phyloP scores from a whole-genome alignment of 768 basidiomycete species.

The Russula griseocarnosa region DNA sequence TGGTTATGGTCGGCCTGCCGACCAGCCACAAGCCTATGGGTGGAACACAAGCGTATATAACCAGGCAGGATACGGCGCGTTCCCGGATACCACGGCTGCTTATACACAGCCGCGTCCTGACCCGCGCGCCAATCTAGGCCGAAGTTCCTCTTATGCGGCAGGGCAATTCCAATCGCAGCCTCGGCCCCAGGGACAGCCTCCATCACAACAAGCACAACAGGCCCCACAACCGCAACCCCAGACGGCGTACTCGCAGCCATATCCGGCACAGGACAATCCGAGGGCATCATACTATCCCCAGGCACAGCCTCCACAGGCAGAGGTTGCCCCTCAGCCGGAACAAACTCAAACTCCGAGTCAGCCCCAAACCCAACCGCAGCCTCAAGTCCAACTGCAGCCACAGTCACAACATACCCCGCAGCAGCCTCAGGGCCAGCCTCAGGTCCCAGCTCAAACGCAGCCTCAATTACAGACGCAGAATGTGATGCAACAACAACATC shows the following conservation, averaged over 20 bases:
- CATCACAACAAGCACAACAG: conserved; percentile 30
- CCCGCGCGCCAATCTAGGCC: conserved; percentile 1
- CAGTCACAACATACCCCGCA: conserved; percentile 10
- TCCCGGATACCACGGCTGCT: conserved; percentile 34
- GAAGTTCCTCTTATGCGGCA: conserved; percentile 6
- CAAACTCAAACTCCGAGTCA: conserved; percentile 28
- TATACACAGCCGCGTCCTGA: conserved; percentile 33
- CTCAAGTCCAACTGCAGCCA: conserved; percentile 27
- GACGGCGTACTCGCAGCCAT: conserved; percentile 30
- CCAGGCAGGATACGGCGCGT: conserved; percentile 43
- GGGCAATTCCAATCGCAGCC: conserved; percentile 24
- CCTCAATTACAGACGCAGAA: conserved; percentile 31
- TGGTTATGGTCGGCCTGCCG: conserved; percentile 34
- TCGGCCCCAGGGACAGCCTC: conserved; percentile 35
- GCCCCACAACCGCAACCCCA: conserved; percentile 32
- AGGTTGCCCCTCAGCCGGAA: conserved; percentile 12
- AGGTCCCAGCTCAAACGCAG: conserved; percentile 35
- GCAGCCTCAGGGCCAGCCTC: conserved; percentile 16
- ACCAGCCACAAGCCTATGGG: conserved; percentile 44
- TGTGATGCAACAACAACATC: conserved; percentile 19
- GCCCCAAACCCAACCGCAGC: conserved; percentile 32
- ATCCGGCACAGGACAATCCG: conserved; percentile 27
- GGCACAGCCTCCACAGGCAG: conserved; percentile 18
- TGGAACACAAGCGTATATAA: conserved; percentile 50
- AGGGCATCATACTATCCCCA: conserved; percentile 27